These are phyloP conservation scores for Schrenkiella parvula DNA, from an alignment of 345 rosid species.

Conservation along the genomic window DNA sequence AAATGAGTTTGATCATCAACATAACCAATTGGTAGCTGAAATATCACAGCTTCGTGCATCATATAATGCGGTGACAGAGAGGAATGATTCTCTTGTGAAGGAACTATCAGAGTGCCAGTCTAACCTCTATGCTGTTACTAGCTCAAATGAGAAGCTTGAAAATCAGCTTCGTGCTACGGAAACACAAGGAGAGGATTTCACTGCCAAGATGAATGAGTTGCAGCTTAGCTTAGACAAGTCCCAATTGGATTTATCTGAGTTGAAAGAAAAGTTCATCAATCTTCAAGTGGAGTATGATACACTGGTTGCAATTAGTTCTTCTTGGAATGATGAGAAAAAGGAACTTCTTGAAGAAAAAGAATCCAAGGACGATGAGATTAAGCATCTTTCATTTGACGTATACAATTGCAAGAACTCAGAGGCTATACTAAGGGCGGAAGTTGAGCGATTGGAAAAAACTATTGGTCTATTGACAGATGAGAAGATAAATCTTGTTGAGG, in stretches of 20 bases:
- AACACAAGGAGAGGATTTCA: slow-evolving; percentile 49
- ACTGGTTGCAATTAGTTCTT: slow-evolving; percentile 41
- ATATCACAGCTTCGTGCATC: slow-evolving; percentile 45
- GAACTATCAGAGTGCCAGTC: slow-evolving; percentile 59
- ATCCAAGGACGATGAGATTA: slow-evolving; percentile 40
- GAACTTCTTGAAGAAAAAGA: slow-evolving; percentile 47
- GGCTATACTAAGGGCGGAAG: slow-evolving; percentile 47
- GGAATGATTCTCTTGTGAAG: slow-evolving; percentile 41
- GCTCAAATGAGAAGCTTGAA: slow-evolving; percentile 46
- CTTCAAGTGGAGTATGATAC: slow-evolving; percentile 62
- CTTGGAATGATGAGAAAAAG: slow-evolving; percentile 47
- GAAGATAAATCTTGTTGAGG: slow-evolving; percentile 44
- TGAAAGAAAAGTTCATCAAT: slow-evolving; percentile 39
- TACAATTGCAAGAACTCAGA: slow-evolving; percentile 42
- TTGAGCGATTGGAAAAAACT: slow-evolving; percentile 43
- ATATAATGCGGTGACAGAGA: slow-evolving; percentile 35
- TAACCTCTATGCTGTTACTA: slow-evolving; percentile 43
- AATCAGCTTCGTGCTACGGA: slow-evolving; percentile 45
- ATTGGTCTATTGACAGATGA: slow-evolving; percentile 49
- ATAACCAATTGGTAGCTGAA: slow-evolving; percentile 41
- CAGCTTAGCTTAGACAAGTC: slow-evolving; percentile 58
- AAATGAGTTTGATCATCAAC: slow-evolving; percentile 41
- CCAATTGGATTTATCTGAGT: slow-evolving; percentile 49
- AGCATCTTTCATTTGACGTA: slow-evolving; percentile 49
- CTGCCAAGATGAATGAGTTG: slow-evolving; percentile 46